These are phyloP conservation scores for Globisporangium splendens DNA, from an alignment of 352 stramenopile species.

Conservation along the genomic window DNA sequence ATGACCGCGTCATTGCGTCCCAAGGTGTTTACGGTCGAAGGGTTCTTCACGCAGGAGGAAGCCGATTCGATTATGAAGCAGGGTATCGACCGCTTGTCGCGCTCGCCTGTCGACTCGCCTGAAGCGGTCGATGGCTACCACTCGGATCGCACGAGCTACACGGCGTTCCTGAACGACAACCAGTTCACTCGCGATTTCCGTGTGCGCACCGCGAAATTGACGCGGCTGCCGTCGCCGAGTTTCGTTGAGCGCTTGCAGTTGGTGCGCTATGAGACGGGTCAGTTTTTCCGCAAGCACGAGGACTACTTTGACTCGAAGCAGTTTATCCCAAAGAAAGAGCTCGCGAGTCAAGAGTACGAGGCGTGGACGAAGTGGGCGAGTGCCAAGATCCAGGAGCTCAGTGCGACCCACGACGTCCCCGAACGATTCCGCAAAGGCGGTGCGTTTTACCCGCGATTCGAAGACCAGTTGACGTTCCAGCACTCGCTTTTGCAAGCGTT, in stretches of 20 bases:
- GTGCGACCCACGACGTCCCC: conserved; percentile 24
- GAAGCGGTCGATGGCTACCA: conserved; percentile 60
- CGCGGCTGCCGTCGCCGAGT: conserved; percentile 42
- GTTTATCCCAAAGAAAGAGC: conserved; percentile 42
- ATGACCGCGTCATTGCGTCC: conserved; percentile 59
- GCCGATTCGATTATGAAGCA: conserved; percentile 50
- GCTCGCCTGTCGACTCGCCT: conserved; percentile 54
- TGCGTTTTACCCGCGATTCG: conserved; percentile 37
- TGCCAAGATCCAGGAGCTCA: conserved; percentile 25
- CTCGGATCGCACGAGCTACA: conserved; percentile 60
- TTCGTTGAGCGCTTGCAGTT: conserved; percentile 62
- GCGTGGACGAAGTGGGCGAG: conserved; percentile 50
- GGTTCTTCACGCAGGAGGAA: conserved; percentile 59
- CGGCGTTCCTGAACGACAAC: conserved; percentile 63
- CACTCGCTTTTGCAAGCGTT: conserved; percentile 45
- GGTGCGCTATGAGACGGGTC: conserved; percentile 60
- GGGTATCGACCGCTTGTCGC: conserved; percentile 38
- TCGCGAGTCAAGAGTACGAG: conserved; percentile 36
- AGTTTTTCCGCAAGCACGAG: conserved; percentile 77
- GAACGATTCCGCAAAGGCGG: conserved; percentile 30
- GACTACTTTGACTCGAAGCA: conserved; percentile 76
- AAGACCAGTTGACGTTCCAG: conserved; percentile 49
- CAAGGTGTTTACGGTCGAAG: conserved; percentile 63
- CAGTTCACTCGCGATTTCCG: conserved; percentile 65
- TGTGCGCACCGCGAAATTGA: conserved; percentile 36